A percentile compares a stretch with the other conserved stretches of the same genome.
Conservation (phyloP, 441 rosid species). For the Gossypium davidsonii region DNA sequence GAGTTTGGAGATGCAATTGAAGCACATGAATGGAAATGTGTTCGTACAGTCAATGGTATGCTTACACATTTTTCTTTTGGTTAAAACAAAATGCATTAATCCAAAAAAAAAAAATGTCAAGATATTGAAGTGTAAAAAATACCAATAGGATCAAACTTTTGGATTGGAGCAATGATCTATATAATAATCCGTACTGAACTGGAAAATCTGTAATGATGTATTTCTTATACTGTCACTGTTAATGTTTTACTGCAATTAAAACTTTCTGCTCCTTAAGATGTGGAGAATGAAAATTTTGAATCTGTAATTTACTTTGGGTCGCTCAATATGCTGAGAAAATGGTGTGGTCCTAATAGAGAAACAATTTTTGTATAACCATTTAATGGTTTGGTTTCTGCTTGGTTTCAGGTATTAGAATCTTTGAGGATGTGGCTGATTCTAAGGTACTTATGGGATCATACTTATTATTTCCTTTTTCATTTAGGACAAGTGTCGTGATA, state of each 20-base stretch:
- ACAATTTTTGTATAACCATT: not conserved
- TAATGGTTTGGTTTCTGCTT: constrained; percentile 14
- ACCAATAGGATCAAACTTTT: not conserved
- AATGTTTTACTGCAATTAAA: not conserved
- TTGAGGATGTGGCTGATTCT: constrained; percentile 75
- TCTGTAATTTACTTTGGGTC: not conserved
- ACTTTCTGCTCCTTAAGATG: not conserved
- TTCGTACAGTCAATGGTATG: constrained; percentile 74
- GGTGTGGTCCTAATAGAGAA: constrained; percentile 3
- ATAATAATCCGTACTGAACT: not conserved
- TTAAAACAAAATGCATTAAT: not conserved
- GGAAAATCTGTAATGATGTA: not conserved
- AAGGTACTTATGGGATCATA: constrained; percentile 48
- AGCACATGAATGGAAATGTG: constrained; percentile 93
- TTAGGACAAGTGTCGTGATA: constrained; percentile 2
- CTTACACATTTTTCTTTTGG: not conserved
- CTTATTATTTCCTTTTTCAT: not conserved
- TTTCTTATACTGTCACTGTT: not conserved
- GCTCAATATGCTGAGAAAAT: not conserved
- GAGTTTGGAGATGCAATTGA: constrained; percentile 88
- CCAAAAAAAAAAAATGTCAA: not conserved
- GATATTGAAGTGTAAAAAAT: not conserved
- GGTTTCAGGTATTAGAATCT: constrained; percentile 83
- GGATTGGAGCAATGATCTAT: not conserved
- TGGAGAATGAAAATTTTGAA: not conserved